Percentiles rank a stretch among this genome's conserved stretches.
phyloP scores from a whole-genome alignment of 768 basidiomycete genomes.

The Hemileccinum impolitum region DNA sequence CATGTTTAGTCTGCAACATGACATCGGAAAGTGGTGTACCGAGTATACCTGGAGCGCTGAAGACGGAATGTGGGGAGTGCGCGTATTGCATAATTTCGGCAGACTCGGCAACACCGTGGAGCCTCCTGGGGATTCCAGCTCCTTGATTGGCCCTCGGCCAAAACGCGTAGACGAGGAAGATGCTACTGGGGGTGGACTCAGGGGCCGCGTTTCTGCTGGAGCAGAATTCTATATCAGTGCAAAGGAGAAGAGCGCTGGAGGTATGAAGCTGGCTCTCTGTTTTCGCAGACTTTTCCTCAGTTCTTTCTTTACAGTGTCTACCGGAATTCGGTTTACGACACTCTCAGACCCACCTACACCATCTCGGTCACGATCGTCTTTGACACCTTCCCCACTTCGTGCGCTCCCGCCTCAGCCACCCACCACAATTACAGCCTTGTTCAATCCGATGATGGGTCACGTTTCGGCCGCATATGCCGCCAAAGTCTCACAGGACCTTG shows the following conservation, averaged over 20 bases:
- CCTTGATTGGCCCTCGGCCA: conserved; percentile 33
- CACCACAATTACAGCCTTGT: conserved; percentile 89
- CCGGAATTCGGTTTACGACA: conserved; percentile 92
- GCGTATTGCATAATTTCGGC: conserved; percentile 91
- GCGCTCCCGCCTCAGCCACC: conserved; percentile 65
- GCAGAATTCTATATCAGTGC: conserved; percentile 94
- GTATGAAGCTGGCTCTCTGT: conserved; percentile 36
- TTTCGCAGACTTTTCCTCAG: conserved; percentile 3
- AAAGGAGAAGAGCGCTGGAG: conserved; percentile 88
- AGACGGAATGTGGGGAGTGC: conserved; percentile 89
- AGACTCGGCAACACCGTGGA: conserved; percentile 44
- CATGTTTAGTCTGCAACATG: conserved; percentile 88
- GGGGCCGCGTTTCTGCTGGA: conserved; percentile 86
- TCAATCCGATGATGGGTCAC: conserved; percentile 96
- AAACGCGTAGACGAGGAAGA: conserved; percentile 96
- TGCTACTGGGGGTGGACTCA: conserved; percentile 85
- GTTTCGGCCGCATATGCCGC: conserved; percentile 90
- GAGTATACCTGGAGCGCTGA: conserved; percentile 95
- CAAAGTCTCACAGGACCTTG: conserved; percentile 78
- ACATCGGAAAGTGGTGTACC: conserved; percentile 87
- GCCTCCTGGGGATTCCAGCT: conserved; percentile 33
- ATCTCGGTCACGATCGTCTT: conserved; percentile 47
- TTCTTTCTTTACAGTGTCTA: conserved; percentile 59
- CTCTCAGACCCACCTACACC: conserved; percentile 75
- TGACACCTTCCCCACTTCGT: conserved; percentile 31